These are phyloP conservation scores for Microstegium vimineum DNA, from an alignment of 176 grass and related monocot genomes.

Conservation along the genomic window DNA sequence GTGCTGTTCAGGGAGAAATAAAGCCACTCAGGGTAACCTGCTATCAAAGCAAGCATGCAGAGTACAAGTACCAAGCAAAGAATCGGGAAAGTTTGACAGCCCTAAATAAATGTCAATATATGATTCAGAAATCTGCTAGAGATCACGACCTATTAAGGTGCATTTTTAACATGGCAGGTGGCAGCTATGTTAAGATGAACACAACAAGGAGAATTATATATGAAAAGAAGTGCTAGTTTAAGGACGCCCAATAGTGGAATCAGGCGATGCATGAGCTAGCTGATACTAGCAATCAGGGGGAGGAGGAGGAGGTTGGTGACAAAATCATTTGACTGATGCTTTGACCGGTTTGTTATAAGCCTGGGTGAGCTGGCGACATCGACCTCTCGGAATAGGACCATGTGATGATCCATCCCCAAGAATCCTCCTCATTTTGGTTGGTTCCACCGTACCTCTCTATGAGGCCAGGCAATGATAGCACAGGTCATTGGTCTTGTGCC, in stretches of 20 bases:
- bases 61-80: slow-evolving; percentile 21
- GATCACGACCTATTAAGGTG: neutral
- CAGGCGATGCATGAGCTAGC: slow-evolving; percentile 10
- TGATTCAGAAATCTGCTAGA: neutral
- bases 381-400: slow-evolving; percentile 63
- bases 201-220: neutral
- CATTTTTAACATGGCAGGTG: too few relatives aligned
- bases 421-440: slow-evolving; percentile 35
- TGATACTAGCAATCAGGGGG: neutral
- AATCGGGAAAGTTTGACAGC: slow-evolving; percentile 18
- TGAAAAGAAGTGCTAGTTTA: neutral
- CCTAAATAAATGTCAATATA: neutral
- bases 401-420: slow-evolving; percentile 61
- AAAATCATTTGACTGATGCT: slow-evolving; percentile 42
- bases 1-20: slow-evolving; percentile 35
- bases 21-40: slow-evolving; percentile 29
- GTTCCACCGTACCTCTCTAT: slow-evolving; percentile 33
- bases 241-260: slow-evolving; percentile 1
- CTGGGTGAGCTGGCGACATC: slow-evolving; percentile 61
- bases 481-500: slow-evolving; percentile 22
- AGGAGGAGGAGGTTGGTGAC: slow-evolving; percentile 25
- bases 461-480: slow-evolving; percentile 29
- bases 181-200: neutral
- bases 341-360: slow-evolving; percentile 53
- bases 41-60: neutral